These are phyloP conservation scores for Westerdykella aurantiaca DNA, from an alignment of 2,329 filamentous ascomycete genomes.

Conservation along the genomic window DNA sequence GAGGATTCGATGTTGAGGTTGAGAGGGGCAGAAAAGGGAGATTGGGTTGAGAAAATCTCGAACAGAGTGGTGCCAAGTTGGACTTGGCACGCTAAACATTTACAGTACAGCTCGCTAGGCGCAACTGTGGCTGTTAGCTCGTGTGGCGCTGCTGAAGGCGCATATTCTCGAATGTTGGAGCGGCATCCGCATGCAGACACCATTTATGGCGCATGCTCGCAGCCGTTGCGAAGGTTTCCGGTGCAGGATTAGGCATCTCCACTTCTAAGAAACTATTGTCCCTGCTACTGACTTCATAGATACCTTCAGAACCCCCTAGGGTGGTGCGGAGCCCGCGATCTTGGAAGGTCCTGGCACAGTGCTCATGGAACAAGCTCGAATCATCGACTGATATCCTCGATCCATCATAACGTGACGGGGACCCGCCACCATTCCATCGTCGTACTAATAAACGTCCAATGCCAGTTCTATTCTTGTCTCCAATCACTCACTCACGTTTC, in stretches of 20 bases:
- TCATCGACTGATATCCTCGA: conserved; percentile 1
- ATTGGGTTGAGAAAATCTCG: background rate
- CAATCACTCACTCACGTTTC: conserved; percentile 1
- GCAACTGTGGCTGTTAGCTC: background rate
- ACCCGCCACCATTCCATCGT: background rate
- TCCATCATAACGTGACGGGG: background rate
- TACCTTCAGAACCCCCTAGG: too few species aligned
- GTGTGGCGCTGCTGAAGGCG: background rate
- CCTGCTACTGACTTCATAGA: too few species aligned
- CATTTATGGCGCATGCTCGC: too few species aligned
- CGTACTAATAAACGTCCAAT: background rate
- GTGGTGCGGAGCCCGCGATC: background rate
- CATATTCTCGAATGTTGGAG: too few species aligned
- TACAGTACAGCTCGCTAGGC: too few species aligned
- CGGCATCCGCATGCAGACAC: too few species aligned
- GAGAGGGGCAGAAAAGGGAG: background rate
- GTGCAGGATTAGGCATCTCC: too few species aligned
- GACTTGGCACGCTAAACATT: background rate
- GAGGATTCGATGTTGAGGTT: conserved; percentile 1
- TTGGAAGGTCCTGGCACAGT: background rate
- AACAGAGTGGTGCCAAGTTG: background rate
- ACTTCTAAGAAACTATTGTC: too few species aligned
- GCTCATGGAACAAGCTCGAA: conserved; percentile 15
- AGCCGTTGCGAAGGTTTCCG: too few species aligned
- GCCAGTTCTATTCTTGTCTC: conserved; percentile 1